Conservation (phyloP, 495 filamentous ascomycete genomes). For the Endocarpon pusillum region DNA sequence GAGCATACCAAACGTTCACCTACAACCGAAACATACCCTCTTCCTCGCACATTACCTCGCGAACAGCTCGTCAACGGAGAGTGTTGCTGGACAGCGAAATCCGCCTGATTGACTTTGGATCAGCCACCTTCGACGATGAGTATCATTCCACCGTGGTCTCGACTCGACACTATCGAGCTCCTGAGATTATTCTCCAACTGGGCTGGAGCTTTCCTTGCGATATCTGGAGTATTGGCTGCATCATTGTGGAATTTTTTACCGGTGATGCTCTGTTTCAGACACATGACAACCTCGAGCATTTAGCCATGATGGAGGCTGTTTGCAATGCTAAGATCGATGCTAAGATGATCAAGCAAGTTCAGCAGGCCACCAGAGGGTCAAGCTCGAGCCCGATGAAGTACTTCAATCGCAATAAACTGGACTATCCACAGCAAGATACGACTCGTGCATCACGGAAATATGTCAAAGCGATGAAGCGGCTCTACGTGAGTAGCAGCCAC, state of each 20-base stretch:
- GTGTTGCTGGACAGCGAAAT: slow-evolving; percentile 94
- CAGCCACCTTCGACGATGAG: slow-evolving; percentile 94
- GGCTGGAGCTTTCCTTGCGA: slow-evolving; percentile 98
- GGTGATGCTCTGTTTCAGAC: slow-evolving; percentile 96
- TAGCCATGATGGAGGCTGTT: slow-evolving; percentile 98
- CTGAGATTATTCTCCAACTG: slow-evolving; percentile 90
- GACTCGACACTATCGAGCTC: slow-evolving; percentile 87
- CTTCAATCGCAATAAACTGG: slow-evolving; percentile 66
- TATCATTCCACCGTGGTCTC: slow-evolving; percentile 96
- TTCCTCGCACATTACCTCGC: slow-evolving; percentile 55
- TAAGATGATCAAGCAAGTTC: slow-evolving; percentile 56
- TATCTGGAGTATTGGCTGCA: slow-evolving; percentile 98
- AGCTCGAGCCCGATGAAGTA: slow-evolving; percentile 36
- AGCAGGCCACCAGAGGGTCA: slow-evolving; percentile 42
- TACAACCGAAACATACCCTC: slow-evolving; percentile 92
- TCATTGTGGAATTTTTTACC: slow-evolving; percentile 97
- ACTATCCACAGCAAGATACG: slow-evolving; percentile 80
- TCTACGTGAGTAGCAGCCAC: slow-evolving; percentile 45
- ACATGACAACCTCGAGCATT: slow-evolving; percentile 91
- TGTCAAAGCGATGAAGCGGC: slow-evolving; percentile 82
- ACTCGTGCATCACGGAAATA: slow-evolving; percentile 80
- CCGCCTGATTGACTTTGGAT: slow-evolving; percentile 92
- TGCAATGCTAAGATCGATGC: slow-evolving; percentile 58
- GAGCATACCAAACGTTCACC: slow-evolving; percentile 84
- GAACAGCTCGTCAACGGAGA: slow-evolving; percentile 69